phyloP scores from a whole-genome alignment of 768 basidiomycete species.

The Epithele typhae region DNA sequence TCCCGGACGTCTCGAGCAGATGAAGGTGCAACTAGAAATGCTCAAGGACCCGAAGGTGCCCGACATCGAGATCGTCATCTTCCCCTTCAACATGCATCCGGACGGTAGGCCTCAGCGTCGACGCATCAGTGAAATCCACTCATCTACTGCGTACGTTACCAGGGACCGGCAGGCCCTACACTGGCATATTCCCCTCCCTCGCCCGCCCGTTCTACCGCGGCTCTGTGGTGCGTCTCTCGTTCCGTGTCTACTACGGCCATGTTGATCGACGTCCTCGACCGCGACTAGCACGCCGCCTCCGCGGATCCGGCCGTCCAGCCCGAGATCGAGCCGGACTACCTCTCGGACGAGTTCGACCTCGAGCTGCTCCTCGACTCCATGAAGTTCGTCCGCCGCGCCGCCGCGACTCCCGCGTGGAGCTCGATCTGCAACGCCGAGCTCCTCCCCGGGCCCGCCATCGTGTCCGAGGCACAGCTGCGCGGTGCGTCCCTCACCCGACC shows the following conservation, averaged over 20 bases:
- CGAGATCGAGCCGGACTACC: constrained; percentile 27
- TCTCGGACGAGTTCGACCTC: constrained; percentile 26
- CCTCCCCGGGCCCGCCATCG: constrained; percentile 10
- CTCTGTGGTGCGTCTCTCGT: constrained; percentile 21
- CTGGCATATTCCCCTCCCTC: constrained; percentile 14
- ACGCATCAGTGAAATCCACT: background rate
- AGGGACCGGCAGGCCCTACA: background rate
- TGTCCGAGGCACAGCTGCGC: constrained; percentile 1
- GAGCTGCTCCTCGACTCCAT: constrained; percentile 22
- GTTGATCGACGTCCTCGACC: background rate
- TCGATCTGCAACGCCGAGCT: constrained; percentile 9
- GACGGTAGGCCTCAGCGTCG: background rate
- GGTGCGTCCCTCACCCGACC: constrained; percentile 7
- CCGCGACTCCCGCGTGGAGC: constrained; percentile 13
- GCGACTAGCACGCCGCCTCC: constrained; percentile 18
- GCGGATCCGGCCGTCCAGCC: constrained; percentile 21
- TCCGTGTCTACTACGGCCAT: background rate
- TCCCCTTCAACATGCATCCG: constrained; percentile 10
- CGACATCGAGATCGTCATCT: constrained; percentile 21
- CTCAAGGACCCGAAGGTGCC: constrained; percentile 15
- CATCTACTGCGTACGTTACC: background rate
- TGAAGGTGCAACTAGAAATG: constrained; percentile 18
- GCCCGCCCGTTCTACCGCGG: constrained; percentile 29
- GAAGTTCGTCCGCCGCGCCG: constrained; percentile 23
- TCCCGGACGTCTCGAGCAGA: constrained; percentile 22